These are phyloP conservation scores for Solanum sejunctum DNA, from an alignment of 257 asterid species.

Conservation along the genomic window DNA sequence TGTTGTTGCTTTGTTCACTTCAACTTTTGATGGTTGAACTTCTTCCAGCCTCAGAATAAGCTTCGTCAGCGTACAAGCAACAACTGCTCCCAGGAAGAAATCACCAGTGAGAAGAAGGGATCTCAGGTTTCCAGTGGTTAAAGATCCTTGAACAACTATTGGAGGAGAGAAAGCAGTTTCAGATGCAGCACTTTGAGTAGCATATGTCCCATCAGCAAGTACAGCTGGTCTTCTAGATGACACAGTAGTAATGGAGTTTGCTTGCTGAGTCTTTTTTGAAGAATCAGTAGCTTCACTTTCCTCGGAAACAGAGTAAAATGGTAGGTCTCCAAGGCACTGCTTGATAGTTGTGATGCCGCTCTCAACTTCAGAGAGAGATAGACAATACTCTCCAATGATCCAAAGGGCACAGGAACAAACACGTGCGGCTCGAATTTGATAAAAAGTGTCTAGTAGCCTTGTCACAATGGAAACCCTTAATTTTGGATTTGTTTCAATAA, in stretches of 20 bases:
- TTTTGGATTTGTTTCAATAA: slow-evolving; percentile 84
- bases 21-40: slow-evolving; percentile 68
- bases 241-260: slow-evolving; percentile 58
- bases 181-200: slow-evolving; percentile 97
- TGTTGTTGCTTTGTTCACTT: slow-evolving; percentile 64
- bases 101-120: slow-evolving; percentile 91
- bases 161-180: slow-evolving; percentile 82
- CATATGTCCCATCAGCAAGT: slow-evolving; percentile 96
- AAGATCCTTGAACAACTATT: slow-evolving; percentile 62
- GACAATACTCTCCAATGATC: slow-evolving; percentile 87
- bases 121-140: slow-evolving; percentile 60
- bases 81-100: slow-evolving; percentile 87
- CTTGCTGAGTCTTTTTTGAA: slow-evolving; percentile 68
- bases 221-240: slow-evolving; percentile 87
- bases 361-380: slow-evolving; percentile 86
- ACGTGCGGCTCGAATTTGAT: slow-evolving; percentile 88
- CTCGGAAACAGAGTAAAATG: slow-evolving; percentile 70
- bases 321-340: slow-evolving; percentile 91
- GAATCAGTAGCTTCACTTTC: slow-evolving; percentile 67
- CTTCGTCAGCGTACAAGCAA: slow-evolving; percentile 81
- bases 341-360: slow-evolving; percentile 69
- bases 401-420: slow-evolving; percentile 93
- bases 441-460: slow-evolving; percentile 79
- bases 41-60: slow-evolving; percentile 74
- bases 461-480: slow-evolving; percentile 83